Base-by-base conservation (phyloP, 306 rosid genomes). In the Ormosia semicastrata region DNA sequence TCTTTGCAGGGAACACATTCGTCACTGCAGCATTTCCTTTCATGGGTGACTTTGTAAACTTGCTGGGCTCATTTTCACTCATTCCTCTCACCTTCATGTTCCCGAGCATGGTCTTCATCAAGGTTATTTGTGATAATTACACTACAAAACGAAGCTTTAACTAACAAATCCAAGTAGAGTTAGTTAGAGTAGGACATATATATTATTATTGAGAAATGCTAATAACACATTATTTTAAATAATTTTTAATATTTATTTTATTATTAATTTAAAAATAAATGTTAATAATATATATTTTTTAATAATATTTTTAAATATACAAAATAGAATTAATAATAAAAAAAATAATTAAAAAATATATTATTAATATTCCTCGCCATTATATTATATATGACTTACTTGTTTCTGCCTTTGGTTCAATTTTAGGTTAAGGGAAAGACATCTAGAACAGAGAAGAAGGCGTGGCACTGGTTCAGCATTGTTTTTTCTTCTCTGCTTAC, bases 41-140 rank as follows among this genome's bases (percentile, higher is more conserved):
- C 71, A 87, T 90, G 79, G 90, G 88, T 6, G 90, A 91, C 59
- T 91, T 91, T 43, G 88, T 91, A 18, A 91, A 87, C 50, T 81
- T 91, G 68, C 34, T 87, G 2, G 95, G 91, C 36, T 87, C 91
- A 5, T 87, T 89, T 52, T 47, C 89, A 0, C 89, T 89, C 30
- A 43, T 89, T 60, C 92, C 92, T 4, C 85, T 91, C 0, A 91
- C 95, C 59, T 91, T 89, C 77, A 44, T 75, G 62, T 86, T 91
- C 68, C 91, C 90, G 30, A 91, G 92, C 90, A 82, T 91, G 91
- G 40, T 89, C 76, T 91, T 89, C 76, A 75, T 91, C 44, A 91
- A 90, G 92, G 92, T 90, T 17, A 32, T 2, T 33, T 64, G 8
- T 44, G 13, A 13, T 30, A 50, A 18, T 66, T 36, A 36, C 10